Conservation (phyloP, 225 moss, liverwort and hornwort genomes). For the Physcomitrellopsis africana region DNA sequence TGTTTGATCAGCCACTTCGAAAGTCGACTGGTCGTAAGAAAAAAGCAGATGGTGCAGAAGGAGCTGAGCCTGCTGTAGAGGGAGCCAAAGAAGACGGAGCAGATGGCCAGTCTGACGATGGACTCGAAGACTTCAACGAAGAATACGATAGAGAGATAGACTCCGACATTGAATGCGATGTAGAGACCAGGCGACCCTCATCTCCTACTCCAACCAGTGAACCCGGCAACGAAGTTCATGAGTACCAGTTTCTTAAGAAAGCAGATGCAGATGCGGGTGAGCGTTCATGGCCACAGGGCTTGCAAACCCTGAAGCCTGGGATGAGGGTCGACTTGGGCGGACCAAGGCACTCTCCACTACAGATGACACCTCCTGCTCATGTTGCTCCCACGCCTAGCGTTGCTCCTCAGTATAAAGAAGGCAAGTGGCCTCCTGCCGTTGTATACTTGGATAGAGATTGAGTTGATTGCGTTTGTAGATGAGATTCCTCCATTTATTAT, state of each 20-base stretch:
- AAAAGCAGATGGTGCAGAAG: slow-evolving; percentile 44
- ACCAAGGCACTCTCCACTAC: slow-evolving; percentile 27
- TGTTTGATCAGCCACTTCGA: slow-evolving; percentile 93
- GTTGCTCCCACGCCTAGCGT: slow-evolving; percentile 22
- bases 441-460: slow-evolving; percentile 64
- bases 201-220: slow-evolving; percentile 34
- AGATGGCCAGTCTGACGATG: slow-evolving; percentile 55
- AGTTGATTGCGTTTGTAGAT: slow-evolving; percentile 34
- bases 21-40: slow-evolving; percentile 52
- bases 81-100: slow-evolving; percentile 38
- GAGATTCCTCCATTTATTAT: slow-evolving; percentile 32
- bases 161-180: slow-evolving; percentile 50
- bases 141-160: slow-evolving; percentile 49
- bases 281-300: slow-evolving; percentile 43
- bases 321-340: slow-evolving; percentile 51
- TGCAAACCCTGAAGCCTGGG: slow-evolving; percentile 36
- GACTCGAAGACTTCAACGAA: slow-evolving; percentile 39
- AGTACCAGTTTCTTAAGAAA: slow-evolving; percentile 51
- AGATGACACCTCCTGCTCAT: slow-evolving; percentile 30
- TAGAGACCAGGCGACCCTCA: slow-evolving; percentile 13
- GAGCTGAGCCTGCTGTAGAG: slow-evolving; percentile 25
- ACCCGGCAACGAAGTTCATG: slow-evolving; percentile 47
- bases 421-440: slow-evolving; percentile 59
- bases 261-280: slow-evolving; percentile 30
- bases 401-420: slow-evolving; percentile 38